Conservation (phyloP, 2,329 filamentous ascomycete species). For the Alternaria dauci region DNA sequence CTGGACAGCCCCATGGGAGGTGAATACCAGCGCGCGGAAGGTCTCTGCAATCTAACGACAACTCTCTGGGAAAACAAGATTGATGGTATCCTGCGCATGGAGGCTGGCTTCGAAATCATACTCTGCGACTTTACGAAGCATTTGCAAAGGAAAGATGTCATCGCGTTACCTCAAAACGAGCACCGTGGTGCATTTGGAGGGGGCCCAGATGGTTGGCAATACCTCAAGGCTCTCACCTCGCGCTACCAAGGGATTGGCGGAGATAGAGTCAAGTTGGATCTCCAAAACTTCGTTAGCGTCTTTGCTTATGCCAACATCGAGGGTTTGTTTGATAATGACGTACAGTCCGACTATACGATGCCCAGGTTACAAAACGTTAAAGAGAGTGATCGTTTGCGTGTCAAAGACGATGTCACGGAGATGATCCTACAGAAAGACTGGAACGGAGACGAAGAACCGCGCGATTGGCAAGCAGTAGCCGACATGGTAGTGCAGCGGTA, state of each 20-base stretch:
- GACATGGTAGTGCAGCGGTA: slow-evolving; percentile 74
- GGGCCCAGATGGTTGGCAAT: slow-evolving; percentile 23
- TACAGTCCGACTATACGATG: slow-evolving; percentile 39
- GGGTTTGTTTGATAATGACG: slow-evolving; percentile 49
- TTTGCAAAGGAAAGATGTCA: slow-evolving; percentile 34
- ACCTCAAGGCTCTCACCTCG: slow-evolving; percentile 52
- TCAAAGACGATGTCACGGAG: slow-evolving; percentile 56
- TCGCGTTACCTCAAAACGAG: slow-evolving; percentile 13
- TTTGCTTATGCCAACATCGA: slow-evolving; percentile 54
- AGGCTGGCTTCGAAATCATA: slow-evolving; percentile 75
- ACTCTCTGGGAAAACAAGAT: slow-evolving; percentile 61
- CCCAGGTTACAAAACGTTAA: slow-evolving; percentile 52
- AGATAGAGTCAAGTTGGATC: slow-evolving; percentile 56
- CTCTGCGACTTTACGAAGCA: slow-evolving; percentile 65
- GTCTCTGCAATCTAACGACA: slow-evolving; percentile 64
- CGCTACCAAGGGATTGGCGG: slow-evolving; percentile 58
- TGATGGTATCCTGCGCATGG: slow-evolving; percentile 73
- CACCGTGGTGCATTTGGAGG: neutral
- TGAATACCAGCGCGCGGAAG: slow-evolving; percentile 61
- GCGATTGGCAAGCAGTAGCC: slow-evolving; percentile 71
- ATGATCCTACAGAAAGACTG: slow-evolving; percentile 51
- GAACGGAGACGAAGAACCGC: slow-evolving; percentile 7
- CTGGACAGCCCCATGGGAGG: slow-evolving; percentile 50
- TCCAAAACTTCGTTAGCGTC: slow-evolving; percentile 59
- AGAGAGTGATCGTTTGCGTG: slow-evolving; percentile 44